phyloP scores from a whole-genome alignment of 2,329 filamentous ascomycete species.

The Davidsoniella eucalypti region DNA sequence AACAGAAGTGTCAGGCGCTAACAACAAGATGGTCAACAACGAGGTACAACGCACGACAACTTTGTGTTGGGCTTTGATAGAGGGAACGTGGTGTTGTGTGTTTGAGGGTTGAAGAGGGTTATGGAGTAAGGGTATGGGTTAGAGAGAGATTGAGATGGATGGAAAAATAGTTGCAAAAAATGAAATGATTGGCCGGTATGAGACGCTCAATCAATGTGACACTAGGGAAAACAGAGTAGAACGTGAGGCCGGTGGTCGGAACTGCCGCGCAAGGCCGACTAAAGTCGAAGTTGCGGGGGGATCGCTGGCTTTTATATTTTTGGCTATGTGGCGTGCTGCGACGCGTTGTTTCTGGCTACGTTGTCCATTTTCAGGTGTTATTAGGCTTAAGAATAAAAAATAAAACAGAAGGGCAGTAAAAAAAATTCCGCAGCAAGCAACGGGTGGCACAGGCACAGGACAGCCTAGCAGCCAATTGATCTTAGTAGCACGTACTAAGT shows the following conservation, averaged over 20 bases:
- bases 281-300: constrained; percentile 8
- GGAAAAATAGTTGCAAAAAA: background rate
- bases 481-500: constrained; percentile 1
- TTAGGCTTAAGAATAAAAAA: no score
- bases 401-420: background rate
- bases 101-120: background rate
- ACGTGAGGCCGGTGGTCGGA: constrained; percentile 11
- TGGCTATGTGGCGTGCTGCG: constrained; percentile 11
- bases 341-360: constrained; percentile 3
- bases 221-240: constrained; percentile 5
- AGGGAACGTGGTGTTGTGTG: background rate
- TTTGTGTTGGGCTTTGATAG: background rate
- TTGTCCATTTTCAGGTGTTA: no score
- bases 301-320: constrained; percentile 12
- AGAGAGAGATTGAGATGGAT: background rate
- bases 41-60: background rate
- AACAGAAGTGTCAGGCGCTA: constrained; percentile 5
- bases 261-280: constrained; percentile 10
- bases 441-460: background rate
- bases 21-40: background rate
- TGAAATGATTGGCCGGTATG: background rate
- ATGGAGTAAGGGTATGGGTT: background rate
- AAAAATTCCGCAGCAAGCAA: background rate
- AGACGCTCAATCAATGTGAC: constrained; percentile 3
- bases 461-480: constrained; percentile 1